Conservation (phyloP, 1,284 basidiomycete genomes). For the Chalciporus piperatoides region DNA sequence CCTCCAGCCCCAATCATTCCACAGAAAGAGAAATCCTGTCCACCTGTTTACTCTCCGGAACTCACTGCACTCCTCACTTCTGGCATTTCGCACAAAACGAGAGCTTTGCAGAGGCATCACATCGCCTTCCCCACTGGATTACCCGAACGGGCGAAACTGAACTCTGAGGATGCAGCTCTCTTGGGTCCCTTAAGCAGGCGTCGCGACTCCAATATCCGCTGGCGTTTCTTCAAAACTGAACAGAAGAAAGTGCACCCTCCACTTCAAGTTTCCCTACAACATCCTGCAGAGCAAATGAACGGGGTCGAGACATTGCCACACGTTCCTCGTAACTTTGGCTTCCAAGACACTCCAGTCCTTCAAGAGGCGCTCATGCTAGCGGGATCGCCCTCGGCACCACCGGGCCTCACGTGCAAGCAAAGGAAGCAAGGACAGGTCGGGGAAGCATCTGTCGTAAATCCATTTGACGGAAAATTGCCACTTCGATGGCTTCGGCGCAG, state of each 20-base stretch:
- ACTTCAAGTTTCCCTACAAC: conserved; percentile 40
- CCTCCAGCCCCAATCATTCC: conserved; percentile 48
- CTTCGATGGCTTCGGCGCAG: conserved; percentile 63
- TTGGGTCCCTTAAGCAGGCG: conserved; percentile 67
- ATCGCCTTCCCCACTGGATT: conserved; percentile 52
- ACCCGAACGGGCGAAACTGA: conserved; percentile 52
- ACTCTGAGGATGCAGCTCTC: conserved; percentile 54
- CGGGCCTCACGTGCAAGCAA: conserved; percentile 12
- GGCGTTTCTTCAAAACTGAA: conserved; percentile 59
- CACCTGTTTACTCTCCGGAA: conserved; percentile 61
- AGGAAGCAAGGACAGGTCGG: conserved; percentile 1
- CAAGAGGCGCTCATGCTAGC: conserved; percentile 49
- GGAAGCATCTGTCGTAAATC: conserved; percentile 6
- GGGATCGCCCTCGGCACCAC: conserved; percentile 24
- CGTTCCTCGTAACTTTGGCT: conserved; percentile 36
- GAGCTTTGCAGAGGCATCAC: conserved; percentile 37
- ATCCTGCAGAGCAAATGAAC: conserved; percentile 1
- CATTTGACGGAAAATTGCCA: conserved; percentile 34
- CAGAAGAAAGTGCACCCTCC: conserved; percentile 57
- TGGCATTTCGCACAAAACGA: conserved; percentile 44
- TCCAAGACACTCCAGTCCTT: conserved; percentile 44
- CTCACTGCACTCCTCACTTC: conserved; percentile 59
- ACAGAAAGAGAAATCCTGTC: conserved; percentile 49
- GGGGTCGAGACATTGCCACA: conserved; percentile 4
- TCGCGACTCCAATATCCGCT: conserved; percentile 67